Conservation (phyloP, 1,139 yeast species). For the Meyerozyma sp. region DNA sequence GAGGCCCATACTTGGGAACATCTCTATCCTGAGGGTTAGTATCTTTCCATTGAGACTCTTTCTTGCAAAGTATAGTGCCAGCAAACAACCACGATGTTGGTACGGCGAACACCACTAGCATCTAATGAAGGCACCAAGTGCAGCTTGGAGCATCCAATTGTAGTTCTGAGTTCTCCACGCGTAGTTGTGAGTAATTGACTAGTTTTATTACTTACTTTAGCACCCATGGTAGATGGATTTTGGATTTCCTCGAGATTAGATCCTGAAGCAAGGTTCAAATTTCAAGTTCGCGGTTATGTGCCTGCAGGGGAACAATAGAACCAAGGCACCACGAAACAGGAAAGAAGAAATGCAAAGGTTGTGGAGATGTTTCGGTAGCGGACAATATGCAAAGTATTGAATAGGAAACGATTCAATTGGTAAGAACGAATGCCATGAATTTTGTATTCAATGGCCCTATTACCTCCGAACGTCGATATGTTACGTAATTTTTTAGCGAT, state of each 20-base stretch:
- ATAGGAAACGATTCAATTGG: too few species aligned
- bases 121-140: background rate
- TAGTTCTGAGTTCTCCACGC: background rate
- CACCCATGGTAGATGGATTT: conserved; percentile 1
- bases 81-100: too few species aligned
- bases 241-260: background rate
- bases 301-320: conserved; percentile 1
- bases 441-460: too few species aligned
- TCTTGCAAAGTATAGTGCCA: background rate
- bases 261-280: conserved; percentile 1
- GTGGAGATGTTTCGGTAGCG: background rate
- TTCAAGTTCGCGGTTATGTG: conserved; percentile 1
- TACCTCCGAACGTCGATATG: too few species aligned
- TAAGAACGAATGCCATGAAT: too few species aligned
- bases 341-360: background rate
- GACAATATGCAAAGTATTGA: too few species aligned
- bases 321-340: background rate
- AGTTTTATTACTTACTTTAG: background rate
- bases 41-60: background rate
- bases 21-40: conserved; percentile 5
- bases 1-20: conserved; percentile 1
- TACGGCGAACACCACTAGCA: background rate
- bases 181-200: background rate
- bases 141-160: background rate
- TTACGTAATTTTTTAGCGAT: too few species aligned